Evolutionary conservation across 352 stramenopile genomes (phyloP).

Genomic region (Phytophthora macrochlamydospora): DNA sequence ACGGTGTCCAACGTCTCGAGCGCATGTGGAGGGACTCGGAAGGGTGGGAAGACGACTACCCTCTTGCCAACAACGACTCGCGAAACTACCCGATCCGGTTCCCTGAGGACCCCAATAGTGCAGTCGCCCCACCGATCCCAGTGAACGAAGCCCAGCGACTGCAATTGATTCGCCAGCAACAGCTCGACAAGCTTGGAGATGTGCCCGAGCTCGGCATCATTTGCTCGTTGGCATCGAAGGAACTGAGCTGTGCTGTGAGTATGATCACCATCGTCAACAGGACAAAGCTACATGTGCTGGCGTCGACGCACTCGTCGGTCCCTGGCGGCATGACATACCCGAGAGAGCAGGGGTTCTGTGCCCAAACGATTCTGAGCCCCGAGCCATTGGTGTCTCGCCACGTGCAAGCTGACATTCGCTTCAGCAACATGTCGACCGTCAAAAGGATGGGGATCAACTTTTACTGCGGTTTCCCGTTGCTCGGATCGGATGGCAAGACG

Average conservation of each 20-base stretch:
- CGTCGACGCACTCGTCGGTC: conserved; percentile 36
- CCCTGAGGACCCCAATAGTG: conserved; percentile 33
- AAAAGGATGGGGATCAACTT: conserved; percentile 55
- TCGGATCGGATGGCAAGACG: conserved; percentile 49
- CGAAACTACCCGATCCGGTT: conserved; percentile 53
- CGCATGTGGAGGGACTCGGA: conserved; percentile 21
- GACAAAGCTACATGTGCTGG: conserved; percentile 53
- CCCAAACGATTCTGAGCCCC: conserved; percentile 61
- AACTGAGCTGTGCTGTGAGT: conserved; percentile 59
- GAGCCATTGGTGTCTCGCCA: conserved; percentile 70
- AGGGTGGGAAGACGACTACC: conserved; percentile 37
- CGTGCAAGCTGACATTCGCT: conserved; percentile 70
- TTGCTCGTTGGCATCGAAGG: conserved; percentile 57
- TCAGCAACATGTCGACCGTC: conserved; percentile 53
- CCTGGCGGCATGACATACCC: conserved; percentile 39
- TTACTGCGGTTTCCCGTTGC: conserved; percentile 78
- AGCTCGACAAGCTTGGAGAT: conserved; percentile 53
- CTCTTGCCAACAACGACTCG: conserved; percentile 51
- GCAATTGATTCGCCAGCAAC: conserved; percentile 46
- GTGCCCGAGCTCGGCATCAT: conserved; percentile 75
- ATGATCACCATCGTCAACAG: conserved; percentile 69
- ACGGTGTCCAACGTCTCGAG: conserved; percentile 25
- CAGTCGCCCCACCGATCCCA: conserved; percentile 35
- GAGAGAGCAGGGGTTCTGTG: conserved; percentile 66
- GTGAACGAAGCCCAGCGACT: conserved; percentile 57